phyloP scores from a whole-genome alignment of 768 basidiomycete species.

The Holtermannia corniformis region DNA sequence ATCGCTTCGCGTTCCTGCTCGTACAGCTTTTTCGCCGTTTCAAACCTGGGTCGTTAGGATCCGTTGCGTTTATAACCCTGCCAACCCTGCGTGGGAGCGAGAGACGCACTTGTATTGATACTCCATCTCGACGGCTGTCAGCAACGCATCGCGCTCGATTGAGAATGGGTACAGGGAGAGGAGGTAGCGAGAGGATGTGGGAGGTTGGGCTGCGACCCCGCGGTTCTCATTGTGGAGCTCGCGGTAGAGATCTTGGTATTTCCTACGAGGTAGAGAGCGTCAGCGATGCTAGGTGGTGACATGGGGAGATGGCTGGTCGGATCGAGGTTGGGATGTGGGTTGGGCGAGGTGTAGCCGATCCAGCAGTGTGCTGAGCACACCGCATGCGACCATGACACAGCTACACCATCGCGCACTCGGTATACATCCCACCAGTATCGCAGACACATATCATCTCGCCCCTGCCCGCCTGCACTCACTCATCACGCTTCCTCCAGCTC shows the following conservation, averaged over 20 bases:
- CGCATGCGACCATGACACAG: no score
- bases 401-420: no score
- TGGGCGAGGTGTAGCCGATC: no score
- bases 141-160: conserved; percentile 42
- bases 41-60: conserved; percentile 4
- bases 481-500: conserved; percentile 40
- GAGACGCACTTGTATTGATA: conserved; percentile 41
- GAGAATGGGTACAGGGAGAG: conserved; percentile 41
- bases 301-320: no score
- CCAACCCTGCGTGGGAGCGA: background rate
- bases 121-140: conserved; percentile 40
- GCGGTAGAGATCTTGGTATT: conserved; percentile 37
- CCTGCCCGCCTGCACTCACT: conserved; percentile 21
- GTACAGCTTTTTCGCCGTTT: conserved; percentile 39
- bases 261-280: conserved; percentile 21
- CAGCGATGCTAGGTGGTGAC: no score
- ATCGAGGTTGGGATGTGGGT: no score
- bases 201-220: conserved; percentile 32
- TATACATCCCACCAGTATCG: no score
- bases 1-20: conserved; percentile 44
- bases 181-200: conserved; percentile 37
- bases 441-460: background rate
- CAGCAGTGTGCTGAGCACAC: no score
- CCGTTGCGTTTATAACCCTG: background rate
- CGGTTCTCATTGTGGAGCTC: conserved; percentile 37